These are phyloP conservation scores for Russula virescens DNA, from an alignment of 768 basidiomycete species.

Conservation along the genomic window DNA sequence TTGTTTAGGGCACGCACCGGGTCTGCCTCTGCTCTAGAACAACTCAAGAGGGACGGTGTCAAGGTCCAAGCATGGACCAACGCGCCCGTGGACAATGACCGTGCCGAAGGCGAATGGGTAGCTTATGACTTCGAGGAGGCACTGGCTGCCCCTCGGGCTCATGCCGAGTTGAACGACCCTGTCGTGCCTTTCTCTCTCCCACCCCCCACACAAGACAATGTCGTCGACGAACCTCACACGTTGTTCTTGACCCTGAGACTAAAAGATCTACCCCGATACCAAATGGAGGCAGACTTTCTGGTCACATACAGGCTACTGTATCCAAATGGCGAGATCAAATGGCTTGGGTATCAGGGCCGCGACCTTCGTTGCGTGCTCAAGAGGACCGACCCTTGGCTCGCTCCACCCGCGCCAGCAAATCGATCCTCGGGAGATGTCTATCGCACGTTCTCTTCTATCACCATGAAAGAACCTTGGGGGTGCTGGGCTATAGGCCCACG, in stretches of 20 bases:
- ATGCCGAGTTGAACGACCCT: neutral
- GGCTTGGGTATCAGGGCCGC: constrained; percentile 42
- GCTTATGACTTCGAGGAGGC: constrained; percentile 22
- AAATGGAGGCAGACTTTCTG: constrained; percentile 15
- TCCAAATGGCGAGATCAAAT: constrained; percentile 38
- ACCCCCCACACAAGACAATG: constrained; percentile 4
- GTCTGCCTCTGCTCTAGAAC: constrained; percentile 20
- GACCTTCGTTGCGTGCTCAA: constrained; percentile 41
- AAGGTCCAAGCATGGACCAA: constrained; percentile 26
- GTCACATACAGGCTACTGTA: constrained; percentile 45
- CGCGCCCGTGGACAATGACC: constrained; percentile 20
- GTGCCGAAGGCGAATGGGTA: constrained; percentile 20
- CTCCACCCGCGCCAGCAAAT: constrained; percentile 28
- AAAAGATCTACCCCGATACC: constrained; percentile 13
- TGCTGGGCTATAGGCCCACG: constrained; percentile 32
- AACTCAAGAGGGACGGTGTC: constrained; percentile 15
- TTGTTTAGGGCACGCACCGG: constrained; percentile 22
- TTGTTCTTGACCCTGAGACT: constrained; percentile 21
- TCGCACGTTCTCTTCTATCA: constrained; percentile 24
- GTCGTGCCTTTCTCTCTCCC: constrained; percentile 13
- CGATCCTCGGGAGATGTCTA: constrained; percentile 19
- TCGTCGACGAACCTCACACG: constrained; percentile 19
- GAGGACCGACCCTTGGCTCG: constrained; percentile 26
- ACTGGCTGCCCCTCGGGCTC: neutral
- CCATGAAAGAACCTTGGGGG: constrained; percentile 28